Base-by-base conservation (phyloP, 139 green algal genomes). In the Picochlorum costavermella region DNA sequence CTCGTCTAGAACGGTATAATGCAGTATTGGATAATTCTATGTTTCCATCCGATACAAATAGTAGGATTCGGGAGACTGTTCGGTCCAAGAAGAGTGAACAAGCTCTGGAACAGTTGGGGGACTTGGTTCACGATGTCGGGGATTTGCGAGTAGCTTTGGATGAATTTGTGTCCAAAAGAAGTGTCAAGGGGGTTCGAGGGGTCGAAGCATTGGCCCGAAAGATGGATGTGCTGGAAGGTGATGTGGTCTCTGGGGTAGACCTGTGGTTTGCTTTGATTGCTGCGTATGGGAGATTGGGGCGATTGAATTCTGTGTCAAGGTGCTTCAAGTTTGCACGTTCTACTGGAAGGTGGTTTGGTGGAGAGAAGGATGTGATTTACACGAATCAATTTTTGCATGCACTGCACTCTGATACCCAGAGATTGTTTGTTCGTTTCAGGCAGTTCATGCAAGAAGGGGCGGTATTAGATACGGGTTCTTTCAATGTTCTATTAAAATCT, bases 401-500 rank as follows among this genome's bases (percentile, higher is more conserved):
- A 28, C 37, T 72, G 31, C 44, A 60, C 10, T 4, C 28, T 9
- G 60, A 71, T 53, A 46, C 70, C 6, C 4, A 51, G 16, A 9
- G 60, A 45, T 29, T 50, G 28, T 77, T 76, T 50, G 49, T 62
- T 66, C 66, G 75, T 29, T 78, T 68, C 51, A 65, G 59, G 33
- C 56, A 69, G 14, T 83, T 89, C 72, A 56, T 73, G 49, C 49
- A 50, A 4, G 72, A 64, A 6, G 72, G 67, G 2, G n/a, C 80
- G 26, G 25, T 40, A 20, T 53, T 76, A 3, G 81, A 89, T 59
- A 64, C 71, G 30, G 68, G 74, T 46, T 87, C 82, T 30, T 86
- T 75, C 50, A 88, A 78, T 60, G 62, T 66, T 16, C 57, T 88
- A 43, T 46, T 89, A 16, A 86, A 76, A 40, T 67, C 75, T 5